Percentiles rank a stretch among this genome's conserved stretches.
Conservation (phyloP, 139 green algal genomes). For the Edaphochlamys debaryana region DNA sequence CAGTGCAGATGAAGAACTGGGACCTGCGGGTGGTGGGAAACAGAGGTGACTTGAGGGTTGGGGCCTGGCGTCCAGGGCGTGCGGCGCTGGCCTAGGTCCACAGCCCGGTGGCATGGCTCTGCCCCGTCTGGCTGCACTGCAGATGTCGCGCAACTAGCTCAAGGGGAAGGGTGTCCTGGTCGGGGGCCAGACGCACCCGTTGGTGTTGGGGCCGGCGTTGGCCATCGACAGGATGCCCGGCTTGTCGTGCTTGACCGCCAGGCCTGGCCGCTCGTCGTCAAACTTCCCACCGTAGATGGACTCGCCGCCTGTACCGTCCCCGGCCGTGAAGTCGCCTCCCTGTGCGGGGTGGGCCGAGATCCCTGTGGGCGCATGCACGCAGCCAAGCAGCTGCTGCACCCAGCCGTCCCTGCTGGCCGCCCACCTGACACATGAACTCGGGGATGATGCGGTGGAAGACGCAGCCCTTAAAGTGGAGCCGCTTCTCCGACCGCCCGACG, state of each 20-base stretch:
- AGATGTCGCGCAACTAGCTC: too few relatives aligned
- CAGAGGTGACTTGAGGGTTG: too few relatives aligned
- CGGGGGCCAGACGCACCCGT: conserved; percentile 60
- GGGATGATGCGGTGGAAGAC: conserved; percentile 87
- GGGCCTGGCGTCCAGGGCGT: background rate
- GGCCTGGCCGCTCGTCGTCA: conserved; percentile 82
- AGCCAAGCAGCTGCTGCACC: too few relatives aligned
- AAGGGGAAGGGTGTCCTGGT: too few relatives aligned
- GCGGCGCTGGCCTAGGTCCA: background rate
- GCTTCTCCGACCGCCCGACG: conserved; percentile 78
- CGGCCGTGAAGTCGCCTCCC: conserved; percentile 65
- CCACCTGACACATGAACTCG: conserved; percentile 77
- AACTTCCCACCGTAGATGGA: conserved; percentile 91
- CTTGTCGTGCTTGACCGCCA: conserved; percentile 86
- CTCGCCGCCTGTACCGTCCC: conserved; percentile 85
- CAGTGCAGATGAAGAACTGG: conserved; percentile 84
- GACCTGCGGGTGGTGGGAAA: conserved; percentile 2
- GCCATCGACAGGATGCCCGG: conserved; percentile 77
- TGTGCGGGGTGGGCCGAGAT: conserved; percentile 45
- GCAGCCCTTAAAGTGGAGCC: conserved; percentile 86
- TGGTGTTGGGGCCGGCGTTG: conserved; percentile 79
- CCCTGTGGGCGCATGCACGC: too few relatives aligned
- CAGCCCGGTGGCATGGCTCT: background rate
- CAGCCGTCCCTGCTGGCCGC: too few relatives aligned
- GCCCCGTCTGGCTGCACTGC: too few relatives aligned